Evolutionary conservation across 495 filamentous ascomycete species (phyloP).

Genomic region (Aspergillus panamensis): DNA sequence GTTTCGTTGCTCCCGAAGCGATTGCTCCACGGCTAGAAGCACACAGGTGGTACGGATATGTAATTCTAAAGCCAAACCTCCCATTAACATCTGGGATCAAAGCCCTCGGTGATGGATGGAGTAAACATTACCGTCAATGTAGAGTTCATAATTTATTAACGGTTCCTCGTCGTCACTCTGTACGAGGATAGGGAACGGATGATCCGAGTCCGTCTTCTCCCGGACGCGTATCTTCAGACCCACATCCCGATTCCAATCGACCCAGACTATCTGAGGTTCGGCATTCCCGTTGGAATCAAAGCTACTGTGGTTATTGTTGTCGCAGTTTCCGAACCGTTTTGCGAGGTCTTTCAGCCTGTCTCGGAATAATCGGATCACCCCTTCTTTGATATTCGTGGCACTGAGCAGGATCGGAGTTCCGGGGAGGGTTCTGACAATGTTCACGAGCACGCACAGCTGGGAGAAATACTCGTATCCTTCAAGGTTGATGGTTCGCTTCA

Average conservation of each 20-base stretch:
- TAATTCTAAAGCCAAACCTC: conserved; percentile 44
- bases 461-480: conserved; percentile 67
- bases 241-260: conserved; percentile 49
- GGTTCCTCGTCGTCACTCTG: conserved; percentile 55
- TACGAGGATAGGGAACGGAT: conserved; percentile 40
- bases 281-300: not conserved
- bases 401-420: conserved; percentile 52
- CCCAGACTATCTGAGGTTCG: conserved; percentile 51
- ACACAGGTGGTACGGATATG: conserved; percentile 57
- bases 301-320: not conserved
- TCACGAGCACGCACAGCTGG: conserved; percentile 64
- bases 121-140: conserved; percentile 51
- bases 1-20: conserved; percentile 50
- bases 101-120: not conserved
- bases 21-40: conserved; percentile 55
- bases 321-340: not conserved
- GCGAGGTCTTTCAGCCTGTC: conserved; percentile 59
- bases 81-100: not conserved
- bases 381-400: conserved; percentile 60
- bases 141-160: conserved; percentile 54
- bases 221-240: conserved; percentile 56
- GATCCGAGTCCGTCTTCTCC: conserved; percentile 29
- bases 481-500: conserved; percentile 56
- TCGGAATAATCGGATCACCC: conserved; percentile 62
- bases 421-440: conserved; percentile 63